These are phyloP conservation scores for Diplodia corticola DNA, from an alignment of 2,329 filamentous ascomycete genomes.

Conservation along the genomic window DNA sequence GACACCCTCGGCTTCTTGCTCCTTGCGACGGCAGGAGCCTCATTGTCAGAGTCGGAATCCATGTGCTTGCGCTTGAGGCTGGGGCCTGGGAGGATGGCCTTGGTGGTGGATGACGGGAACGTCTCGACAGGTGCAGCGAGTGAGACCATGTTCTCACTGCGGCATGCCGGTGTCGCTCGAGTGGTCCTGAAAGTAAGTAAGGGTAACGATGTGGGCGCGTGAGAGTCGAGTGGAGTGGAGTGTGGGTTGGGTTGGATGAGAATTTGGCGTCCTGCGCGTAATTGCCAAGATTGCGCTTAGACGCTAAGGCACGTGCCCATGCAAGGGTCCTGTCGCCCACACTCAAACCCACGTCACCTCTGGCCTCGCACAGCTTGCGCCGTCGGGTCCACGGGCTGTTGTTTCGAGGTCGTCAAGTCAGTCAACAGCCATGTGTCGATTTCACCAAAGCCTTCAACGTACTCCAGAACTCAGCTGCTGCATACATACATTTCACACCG, in stretches of 20 bases:
- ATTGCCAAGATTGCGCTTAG: neutral
- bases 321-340: neutral
- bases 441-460: no score
- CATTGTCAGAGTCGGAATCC: conserved; percentile 37
- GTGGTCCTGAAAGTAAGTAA: neutral
- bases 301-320: neutral
- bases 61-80: conserved; percentile 42
- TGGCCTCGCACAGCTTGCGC: no score
- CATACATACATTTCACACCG: no score
- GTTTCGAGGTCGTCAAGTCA: no score
- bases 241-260: conserved; percentile 19
- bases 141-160: conserved; percentile 36
- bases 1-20: conserved; percentile 50
- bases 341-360: neutral
- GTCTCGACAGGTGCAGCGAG: conserved; percentile 37
- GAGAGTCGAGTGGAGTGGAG: conserved; percentile 17
- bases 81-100: conserved; percentile 30
- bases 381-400: no score
- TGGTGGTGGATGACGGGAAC: conserved; percentile 27
- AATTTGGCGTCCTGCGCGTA: conserved; percentile 12
- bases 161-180: neutral
- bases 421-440: no score
- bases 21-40: conserved; percentile 29
- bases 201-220: neutral
- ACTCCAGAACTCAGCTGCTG: no score